Percentiles rank a stretch among this genome's conserved stretches.
Conservation (phyloP, 768 basidiomycete genomes). For the Ramaria sp. region DNA sequence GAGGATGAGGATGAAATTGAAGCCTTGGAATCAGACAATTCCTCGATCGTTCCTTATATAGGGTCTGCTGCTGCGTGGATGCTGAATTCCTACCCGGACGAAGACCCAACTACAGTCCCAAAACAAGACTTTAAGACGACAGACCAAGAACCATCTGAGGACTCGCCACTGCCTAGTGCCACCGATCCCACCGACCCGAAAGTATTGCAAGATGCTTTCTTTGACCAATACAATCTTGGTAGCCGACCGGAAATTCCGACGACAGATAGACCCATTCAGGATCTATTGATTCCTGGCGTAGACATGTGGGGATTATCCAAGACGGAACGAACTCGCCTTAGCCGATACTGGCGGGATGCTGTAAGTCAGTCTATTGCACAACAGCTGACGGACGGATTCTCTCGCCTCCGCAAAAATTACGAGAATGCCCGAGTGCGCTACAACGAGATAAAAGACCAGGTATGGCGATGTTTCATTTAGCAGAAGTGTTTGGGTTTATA, state of each 20-base stretch:
- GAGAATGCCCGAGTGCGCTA: constrained; percentile 27
- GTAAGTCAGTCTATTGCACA: constrained; percentile 24
- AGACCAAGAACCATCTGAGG: background rate
- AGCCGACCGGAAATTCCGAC: constrained; percentile 28
- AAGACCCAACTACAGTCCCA: background rate
- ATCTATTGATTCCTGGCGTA: constrained; percentile 22
- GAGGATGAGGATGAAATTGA: background rate
- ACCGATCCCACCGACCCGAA: background rate
- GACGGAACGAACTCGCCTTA: constrained; percentile 34
- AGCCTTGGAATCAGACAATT: background rate
- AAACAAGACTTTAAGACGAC: background rate
- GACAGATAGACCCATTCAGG: constrained; percentile 24
- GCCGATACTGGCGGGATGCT: constrained; percentile 35
- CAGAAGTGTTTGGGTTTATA: background rate
- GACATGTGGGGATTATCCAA: constrained; percentile 46
- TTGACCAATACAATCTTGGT: constrained; percentile 25
- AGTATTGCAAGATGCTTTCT: constrained; percentile 20
- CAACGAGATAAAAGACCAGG: constrained; percentile 42
- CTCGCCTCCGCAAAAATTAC: constrained; percentile 27
- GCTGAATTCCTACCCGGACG: background rate
- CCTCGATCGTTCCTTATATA: background rate
- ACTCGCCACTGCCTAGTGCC: background rate
- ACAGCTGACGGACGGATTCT: constrained; percentile 30
- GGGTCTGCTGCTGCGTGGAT: background rate
- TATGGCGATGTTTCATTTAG: constrained; percentile 17